Evolutionary conservation across 2,329 filamentous ascomycete species (phyloP).

Genomic region (Pyricularia pennisetigena): DNA sequence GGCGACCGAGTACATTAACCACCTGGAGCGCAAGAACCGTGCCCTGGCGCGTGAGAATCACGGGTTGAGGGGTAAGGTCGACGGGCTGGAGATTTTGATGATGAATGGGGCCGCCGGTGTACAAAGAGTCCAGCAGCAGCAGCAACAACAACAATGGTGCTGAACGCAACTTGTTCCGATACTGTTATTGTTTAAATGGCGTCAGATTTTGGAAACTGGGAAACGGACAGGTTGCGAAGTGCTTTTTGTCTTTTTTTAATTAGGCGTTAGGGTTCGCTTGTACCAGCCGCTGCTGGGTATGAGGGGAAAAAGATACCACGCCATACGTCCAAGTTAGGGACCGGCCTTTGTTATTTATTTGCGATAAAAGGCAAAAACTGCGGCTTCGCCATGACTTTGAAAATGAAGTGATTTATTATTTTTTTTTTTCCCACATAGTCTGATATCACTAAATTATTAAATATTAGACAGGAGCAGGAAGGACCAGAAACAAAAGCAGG

Average conservation of each 20-base stretch:
- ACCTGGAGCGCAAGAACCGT: constrained; percentile 24
- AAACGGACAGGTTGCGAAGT: neutral
- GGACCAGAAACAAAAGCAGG: neutral
- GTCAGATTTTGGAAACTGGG: neutral
- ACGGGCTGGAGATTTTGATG: constrained; percentile 21
- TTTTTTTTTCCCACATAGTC: neutral
- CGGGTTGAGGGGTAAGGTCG: constrained; percentile 27
- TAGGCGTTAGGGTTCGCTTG: too few species aligned
- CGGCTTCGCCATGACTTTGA: neutral
- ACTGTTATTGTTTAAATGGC: neutral
- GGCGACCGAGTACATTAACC: constrained; percentile 26
- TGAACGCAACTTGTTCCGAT: neutral
- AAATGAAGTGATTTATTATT: too few species aligned
- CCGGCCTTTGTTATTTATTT: neutral
- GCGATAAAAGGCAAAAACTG: neutral
- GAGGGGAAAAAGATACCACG: neutral
- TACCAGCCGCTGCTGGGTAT: neutral
- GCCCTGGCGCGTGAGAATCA: constrained; percentile 32
- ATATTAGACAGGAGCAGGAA: neutral
- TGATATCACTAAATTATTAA: neutral
- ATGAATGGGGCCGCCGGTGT: constrained; percentile 14
- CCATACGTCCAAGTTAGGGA: neutral
- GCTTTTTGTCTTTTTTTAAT: neutral
- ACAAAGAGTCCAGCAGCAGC: neutral
- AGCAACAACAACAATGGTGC: neutral